phyloP scores from a whole-genome alignment of 1,139 yeast genomes.

The Sugiyamaella xylanicola region DNA sequence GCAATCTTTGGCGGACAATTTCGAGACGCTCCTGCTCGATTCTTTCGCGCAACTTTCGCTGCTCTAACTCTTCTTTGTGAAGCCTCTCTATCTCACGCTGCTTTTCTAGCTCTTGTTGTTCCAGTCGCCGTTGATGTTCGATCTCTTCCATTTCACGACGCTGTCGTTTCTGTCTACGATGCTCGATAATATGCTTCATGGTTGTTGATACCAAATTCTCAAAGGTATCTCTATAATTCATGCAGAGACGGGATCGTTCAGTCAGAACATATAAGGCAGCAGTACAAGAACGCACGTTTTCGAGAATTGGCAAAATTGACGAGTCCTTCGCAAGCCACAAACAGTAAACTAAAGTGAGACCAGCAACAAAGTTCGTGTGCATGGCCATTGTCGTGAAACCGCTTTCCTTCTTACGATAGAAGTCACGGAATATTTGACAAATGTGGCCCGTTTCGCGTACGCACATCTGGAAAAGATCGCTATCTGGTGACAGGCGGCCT shows the following conservation, averaged over 20 bases:
- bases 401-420: slow-evolving; percentile 56
- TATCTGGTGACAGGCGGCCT: slow-evolving; percentile 58
- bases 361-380: slow-evolving; percentile 64
- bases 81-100: slow-evolving; percentile 9
- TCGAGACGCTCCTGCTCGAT: slow-evolving; percentile 5
- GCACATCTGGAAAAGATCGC: slow-evolving; percentile 58
- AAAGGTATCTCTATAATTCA: slow-evolving; percentile 60
- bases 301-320: slow-evolving; percentile 42
- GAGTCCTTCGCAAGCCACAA: slow-evolving; percentile 59
- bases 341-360: slow-evolving; percentile 61
- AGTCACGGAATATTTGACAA: slow-evolving; percentile 58
- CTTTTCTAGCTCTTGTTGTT: slow-evolving; percentile 18
- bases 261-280: slow-evolving; percentile 61
- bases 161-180: slow-evolving; percentile 22
- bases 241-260: slow-evolving; percentile 60
- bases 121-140: slow-evolving; percentile 11
- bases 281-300: slow-evolving; percentile 61
- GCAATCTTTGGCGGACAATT: slow-evolving; percentile 6
- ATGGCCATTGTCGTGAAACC: slow-evolving; percentile 65
- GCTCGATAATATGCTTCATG: slow-evolving; percentile 40
- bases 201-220: slow-evolving; percentile 63
- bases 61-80: slow-evolving; percentile 14
- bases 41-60: slow-evolving; percentile 11
- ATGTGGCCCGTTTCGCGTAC: slow-evolving; percentile 67
- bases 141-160: slow-evolving; percentile 18